phyloP scores from a whole-genome alignment of 768 basidiomycete species.

The Podaxis sp. region DNA sequence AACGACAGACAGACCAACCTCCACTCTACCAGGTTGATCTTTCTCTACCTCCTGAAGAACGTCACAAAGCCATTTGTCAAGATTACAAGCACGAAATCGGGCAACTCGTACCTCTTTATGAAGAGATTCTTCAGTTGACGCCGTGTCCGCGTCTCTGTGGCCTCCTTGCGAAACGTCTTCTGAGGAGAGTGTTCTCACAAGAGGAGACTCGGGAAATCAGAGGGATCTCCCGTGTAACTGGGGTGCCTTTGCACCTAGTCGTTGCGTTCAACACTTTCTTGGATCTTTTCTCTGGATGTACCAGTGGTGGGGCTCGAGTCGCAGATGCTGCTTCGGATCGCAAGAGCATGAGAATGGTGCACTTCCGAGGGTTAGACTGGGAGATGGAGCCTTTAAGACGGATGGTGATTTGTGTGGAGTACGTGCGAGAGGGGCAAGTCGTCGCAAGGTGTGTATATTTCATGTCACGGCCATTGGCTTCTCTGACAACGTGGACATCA shows the following conservation, averaged over 20 bases:
- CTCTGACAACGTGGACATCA: slow-evolving; percentile 13
- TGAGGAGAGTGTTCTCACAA: slow-evolving; percentile 29
- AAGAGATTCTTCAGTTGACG: slow-evolving; percentile 26
- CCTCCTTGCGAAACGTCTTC: slow-evolving; percentile 25
- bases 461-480: not conserved
- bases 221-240: slow-evolving; percentile 30
- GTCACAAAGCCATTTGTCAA: slow-evolving; percentile 32
- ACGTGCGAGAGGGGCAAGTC: slow-evolving; percentile 30
- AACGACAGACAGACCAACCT: not conserved
- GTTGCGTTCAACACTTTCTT: slow-evolving; percentile 41
- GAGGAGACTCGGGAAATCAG: slow-evolving; percentile 36
- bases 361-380: slow-evolving; percentile 41
- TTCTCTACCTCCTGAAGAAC: slow-evolving; percentile 28
- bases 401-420: slow-evolving; percentile 34
- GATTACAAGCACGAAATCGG: slow-evolving; percentile 28
- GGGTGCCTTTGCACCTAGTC: slow-evolving; percentile 31
- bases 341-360: slow-evolving; percentile 26
- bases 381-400: slow-evolving; percentile 35
- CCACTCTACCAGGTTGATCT: slow-evolving; percentile 31
- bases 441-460: slow-evolving; percentile 31
- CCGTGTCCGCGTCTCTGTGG: slow-evolving; percentile 24
- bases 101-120: slow-evolving; percentile 28
- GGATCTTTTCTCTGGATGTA: slow-evolving; percentile 38
- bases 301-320: slow-evolving; percentile 34
- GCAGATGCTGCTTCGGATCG: slow-evolving; percentile 19